A percentile compares a stretch with the other conserved stretches of the same genome.
Evolutionary conservation across 768 basidiomycete species (phyloP).

Genomic region (Suillus discolor): DNA sequence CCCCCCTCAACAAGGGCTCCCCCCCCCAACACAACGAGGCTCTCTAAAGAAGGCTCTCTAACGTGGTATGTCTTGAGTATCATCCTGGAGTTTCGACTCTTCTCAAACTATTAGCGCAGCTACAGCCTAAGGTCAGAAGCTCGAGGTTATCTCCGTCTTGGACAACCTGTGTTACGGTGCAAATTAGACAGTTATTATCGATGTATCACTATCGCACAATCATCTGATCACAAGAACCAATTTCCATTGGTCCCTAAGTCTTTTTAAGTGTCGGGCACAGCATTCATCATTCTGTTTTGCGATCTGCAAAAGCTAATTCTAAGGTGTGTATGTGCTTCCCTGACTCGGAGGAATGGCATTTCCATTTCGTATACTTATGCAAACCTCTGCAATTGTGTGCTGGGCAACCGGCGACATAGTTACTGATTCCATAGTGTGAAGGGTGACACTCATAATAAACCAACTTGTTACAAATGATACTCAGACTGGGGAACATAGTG

Average conservation of each 20-base stretch:
- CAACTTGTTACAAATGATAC: too few relatives aligned
- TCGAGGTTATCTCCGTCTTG: background rate
- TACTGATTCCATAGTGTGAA: too few relatives aligned
- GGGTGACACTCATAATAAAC: too few relatives aligned
- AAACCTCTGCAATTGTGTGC: too few relatives aligned
- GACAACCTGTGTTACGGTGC: background rate
- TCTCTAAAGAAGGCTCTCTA: too few relatives aligned
- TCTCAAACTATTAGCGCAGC: background rate
- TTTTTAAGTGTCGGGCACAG: background rate
- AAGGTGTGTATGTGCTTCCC: background rate
- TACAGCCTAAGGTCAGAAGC: background rate
- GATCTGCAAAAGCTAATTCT: background rate
- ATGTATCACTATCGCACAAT: background rate
- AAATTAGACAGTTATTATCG: background rate
- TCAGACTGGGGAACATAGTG: too few relatives aligned
- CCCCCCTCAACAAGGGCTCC: too few relatives aligned
- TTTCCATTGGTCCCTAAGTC: background rate
- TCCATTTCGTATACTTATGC: too few relatives aligned
- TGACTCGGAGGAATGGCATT: too few relatives aligned
- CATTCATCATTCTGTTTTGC: background rate
- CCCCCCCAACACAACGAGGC: too few relatives aligned
- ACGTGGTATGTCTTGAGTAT: background rate
- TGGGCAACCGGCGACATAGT: too few relatives aligned
- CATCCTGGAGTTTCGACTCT: background rate
- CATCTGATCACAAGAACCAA: background rate